A percentile compares a stretch with the other conserved stretches of the same genome.
Conservation (phyloP, 179 eudicot genomes). For the Beta macrorhiza region DNA sequence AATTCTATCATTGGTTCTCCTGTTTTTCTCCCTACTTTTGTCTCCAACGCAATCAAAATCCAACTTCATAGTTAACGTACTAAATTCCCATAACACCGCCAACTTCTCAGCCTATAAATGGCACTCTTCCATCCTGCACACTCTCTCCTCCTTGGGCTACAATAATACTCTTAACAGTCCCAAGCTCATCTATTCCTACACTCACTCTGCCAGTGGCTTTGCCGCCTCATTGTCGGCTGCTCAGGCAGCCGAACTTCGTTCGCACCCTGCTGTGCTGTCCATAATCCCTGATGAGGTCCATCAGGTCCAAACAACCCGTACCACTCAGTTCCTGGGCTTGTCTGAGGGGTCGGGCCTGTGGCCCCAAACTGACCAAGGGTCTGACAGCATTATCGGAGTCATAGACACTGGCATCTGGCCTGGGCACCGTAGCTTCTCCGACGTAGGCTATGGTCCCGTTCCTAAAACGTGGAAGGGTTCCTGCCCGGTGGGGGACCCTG, state of each 20-base stretch:
- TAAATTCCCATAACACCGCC: conserved; percentile 39
- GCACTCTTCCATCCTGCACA: conserved; percentile 58
- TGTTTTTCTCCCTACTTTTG: conserved; percentile 1
- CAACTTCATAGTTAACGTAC: conserved; percentile 67
- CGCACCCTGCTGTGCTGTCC: conserved; percentile 48
- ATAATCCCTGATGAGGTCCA: conserved; percentile 51
- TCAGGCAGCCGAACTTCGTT: conserved; percentile 47
- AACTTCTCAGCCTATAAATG: conserved; percentile 46
- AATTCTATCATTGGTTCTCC: background rate
- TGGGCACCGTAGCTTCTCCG: conserved; percentile 62
- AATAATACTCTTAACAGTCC: conserved; percentile 9
- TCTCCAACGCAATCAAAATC: conserved; percentile 12
- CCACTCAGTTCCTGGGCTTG: conserved; percentile 62
- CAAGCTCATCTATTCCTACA: conserved; percentile 62
- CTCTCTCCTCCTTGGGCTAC: conserved; percentile 38
- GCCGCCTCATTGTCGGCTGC: conserved; percentile 55
- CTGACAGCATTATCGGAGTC: conserved; percentile 68
- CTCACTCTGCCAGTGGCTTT: conserved; percentile 60
- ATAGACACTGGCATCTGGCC: conserved; percentile 98
- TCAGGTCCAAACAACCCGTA: conserved; percentile 67
- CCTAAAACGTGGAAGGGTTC: conserved; percentile 63
- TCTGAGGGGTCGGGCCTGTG: conserved; percentile 58
- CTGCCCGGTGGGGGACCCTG: conserved; percentile 41
- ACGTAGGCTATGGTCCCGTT: conserved; percentile 46
- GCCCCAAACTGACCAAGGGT: conserved; percentile 69